phyloP scores from a whole-genome alignment of 192 early-diverging fungal species.

The Backusella morwellensis region DNA sequence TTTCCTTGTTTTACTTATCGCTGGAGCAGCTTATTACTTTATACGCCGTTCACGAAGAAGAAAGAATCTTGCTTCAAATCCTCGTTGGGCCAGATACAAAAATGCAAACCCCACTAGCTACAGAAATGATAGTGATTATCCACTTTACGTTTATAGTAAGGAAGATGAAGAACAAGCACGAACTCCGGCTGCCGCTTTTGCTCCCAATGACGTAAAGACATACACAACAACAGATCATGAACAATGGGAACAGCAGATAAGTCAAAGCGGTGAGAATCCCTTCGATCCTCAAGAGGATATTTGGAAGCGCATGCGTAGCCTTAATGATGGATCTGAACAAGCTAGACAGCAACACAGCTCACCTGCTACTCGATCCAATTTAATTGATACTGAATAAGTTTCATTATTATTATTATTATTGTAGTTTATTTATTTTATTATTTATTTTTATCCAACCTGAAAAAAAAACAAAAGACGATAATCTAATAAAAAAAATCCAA shows the following conservation, averaged over 20 bases:
- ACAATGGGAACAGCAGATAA: slow-evolving; percentile 21
- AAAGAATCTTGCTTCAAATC: slow-evolving; percentile 18
- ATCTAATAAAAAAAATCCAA: not conserved
- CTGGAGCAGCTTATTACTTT: slow-evolving; percentile 9
- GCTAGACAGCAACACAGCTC: not conserved
- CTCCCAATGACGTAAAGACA: slow-evolving; percentile 17
- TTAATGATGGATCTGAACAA: slow-evolving; percentile 11
- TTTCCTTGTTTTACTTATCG: slow-evolving; percentile 16
- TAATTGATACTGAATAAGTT: not conserved
- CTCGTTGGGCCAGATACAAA: slow-evolving; percentile 19
- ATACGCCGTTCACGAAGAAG: not conserved
- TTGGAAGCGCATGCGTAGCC: slow-evolving; percentile 23
- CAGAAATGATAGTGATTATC: slow-evolving; percentile 18
- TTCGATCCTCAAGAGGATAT: slow-evolving; percentile 11
- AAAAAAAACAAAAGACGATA: not conserved
- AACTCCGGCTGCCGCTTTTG: not conserved
- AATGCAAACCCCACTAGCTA: not conserved
- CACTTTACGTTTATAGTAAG: slow-evolving; percentile 17
- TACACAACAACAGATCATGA: slow-evolving; percentile 33
- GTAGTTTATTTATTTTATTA: not conserved
- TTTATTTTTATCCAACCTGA: not conserved
- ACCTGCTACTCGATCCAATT: not conserved
- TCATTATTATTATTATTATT: not conserved
- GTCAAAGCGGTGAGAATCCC: not conserved
- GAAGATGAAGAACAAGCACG: slow-evolving; percentile 6